phyloP scores from a whole-genome alignment of 371 early-diverging fungal genomes.

The Circinella umbellata region DNA sequence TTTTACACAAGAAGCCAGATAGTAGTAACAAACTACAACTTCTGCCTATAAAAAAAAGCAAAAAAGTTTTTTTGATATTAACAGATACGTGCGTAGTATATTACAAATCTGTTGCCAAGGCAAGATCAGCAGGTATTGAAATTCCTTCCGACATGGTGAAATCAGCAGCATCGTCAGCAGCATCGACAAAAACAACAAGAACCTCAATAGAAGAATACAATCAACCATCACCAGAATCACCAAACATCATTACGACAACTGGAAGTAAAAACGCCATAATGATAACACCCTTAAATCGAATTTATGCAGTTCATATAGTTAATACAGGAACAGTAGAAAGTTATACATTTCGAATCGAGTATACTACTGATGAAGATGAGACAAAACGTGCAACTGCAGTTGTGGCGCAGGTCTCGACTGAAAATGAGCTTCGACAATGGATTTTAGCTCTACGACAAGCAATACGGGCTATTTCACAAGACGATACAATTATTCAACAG shows the following conservation, averaged over 20 bases:
- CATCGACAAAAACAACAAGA: constrained; percentile 18
- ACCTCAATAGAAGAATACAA: background rate
- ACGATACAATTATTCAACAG: constrained; percentile 2
- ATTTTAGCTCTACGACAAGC: constrained; percentile 24
- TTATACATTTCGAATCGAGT: constrained; percentile 2
- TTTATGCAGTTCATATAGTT: constrained; percentile 39
- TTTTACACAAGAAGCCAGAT: constrained; percentile 27
- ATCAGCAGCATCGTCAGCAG: background rate
- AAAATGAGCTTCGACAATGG: constrained; percentile 1
- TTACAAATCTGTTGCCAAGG: constrained; percentile 41
- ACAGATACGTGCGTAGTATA: constrained; percentile 36
- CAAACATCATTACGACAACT: too few relatives aligned
- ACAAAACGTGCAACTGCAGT: background rate
- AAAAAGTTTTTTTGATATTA: constrained; percentile 33
- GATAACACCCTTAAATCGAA: constrained; percentile 24
- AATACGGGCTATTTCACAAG: constrained; percentile 24
- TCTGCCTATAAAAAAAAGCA: constrained; percentile 19
- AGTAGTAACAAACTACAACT: constrained; percentile 11
- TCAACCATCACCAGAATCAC: background rate
- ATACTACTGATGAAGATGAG: background rate
- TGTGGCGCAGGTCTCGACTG: background rate
- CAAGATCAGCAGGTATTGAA: constrained; percentile 30
- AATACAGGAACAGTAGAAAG: background rate
- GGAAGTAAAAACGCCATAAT: background rate
- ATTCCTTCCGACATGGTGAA: constrained; percentile 13